Percentiles rank a stretch among this genome's conserved stretches.
These are phyloP conservation scores for Blastocystis sp. DNA, from an alignment of 352 stramenopile genomes.

Conservation along the genomic window DNA sequence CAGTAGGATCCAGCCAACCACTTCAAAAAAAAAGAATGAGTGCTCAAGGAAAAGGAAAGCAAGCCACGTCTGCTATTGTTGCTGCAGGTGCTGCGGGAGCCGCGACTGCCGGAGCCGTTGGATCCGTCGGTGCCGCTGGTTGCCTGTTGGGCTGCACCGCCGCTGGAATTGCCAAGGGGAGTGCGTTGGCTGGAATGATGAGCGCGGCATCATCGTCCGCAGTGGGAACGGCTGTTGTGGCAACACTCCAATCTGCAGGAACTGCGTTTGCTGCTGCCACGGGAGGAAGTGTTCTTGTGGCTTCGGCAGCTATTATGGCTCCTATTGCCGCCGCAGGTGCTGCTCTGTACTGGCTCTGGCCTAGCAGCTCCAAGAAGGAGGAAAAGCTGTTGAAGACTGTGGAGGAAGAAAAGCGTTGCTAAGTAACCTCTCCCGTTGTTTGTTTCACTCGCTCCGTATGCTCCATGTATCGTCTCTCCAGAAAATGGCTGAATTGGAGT, in stretches of 20 bases:
- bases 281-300: neutral
- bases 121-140: neutral
- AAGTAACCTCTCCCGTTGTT: too few relatives aligned
- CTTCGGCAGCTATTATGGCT: slow-evolving; percentile 2
- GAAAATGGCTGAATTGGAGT: neutral
- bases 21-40: too few relatives aligned
- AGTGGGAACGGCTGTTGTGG: neutral
- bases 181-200: neutral
- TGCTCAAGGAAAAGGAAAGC: too few relatives aligned
- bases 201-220: neutral
- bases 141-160: neutral
- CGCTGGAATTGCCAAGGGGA: neutral
- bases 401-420: too few relatives aligned
- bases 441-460: too few relatives aligned
- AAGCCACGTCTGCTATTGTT: neutral
- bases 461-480: too few relatives aligned
- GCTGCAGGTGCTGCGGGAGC: neutral
- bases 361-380: neutral
- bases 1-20: too few relatives aligned
- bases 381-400: neutral
- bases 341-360: neutral
- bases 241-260: slow-evolving; percentile 1
- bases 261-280: neutral
- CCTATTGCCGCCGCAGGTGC: neutral
- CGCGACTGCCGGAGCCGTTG: neutral